Percentiles rank a stretch among this genome's conserved stretches.
phyloP scores from a whole-genome alignment of 495 filamentous ascomycete species.

The Talaromyces ruber region DNA sequence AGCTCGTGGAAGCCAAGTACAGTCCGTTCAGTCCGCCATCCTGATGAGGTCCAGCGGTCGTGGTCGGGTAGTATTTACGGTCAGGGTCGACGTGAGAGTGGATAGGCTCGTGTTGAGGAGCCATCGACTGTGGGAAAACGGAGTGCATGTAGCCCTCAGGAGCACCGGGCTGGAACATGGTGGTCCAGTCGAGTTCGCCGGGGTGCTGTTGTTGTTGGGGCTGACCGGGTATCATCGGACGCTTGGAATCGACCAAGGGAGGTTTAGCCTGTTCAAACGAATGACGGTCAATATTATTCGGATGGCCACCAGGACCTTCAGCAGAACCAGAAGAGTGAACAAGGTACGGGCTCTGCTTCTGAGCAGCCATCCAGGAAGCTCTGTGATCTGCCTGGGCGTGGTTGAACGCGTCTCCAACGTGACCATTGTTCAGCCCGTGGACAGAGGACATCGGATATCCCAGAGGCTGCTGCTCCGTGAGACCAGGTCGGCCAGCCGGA shows the following conservation, averaged over 20 bases:
- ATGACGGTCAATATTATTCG: constrained; percentile 40
- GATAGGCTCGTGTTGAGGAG: constrained; percentile 34
- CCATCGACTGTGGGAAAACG: constrained; percentile 49
- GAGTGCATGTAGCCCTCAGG: constrained; percentile 52
- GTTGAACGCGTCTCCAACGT: constrained; percentile 28
- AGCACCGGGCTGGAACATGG: constrained; percentile 63
- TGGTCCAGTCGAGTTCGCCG: constrained; percentile 55
- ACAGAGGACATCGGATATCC: constrained; percentile 38
- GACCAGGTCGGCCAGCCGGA: constrained; percentile 24
- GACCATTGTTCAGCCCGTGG: constrained; percentile 39
- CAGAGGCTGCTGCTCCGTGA: constrained; percentile 36
- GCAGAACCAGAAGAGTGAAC: constrained; percentile 24
- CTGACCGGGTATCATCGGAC: constrained; percentile 35
- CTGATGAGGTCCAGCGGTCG: constrained; percentile 28
- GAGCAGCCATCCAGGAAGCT: constrained; percentile 38
- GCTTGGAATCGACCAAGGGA: constrained; percentile 33
- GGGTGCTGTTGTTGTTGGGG: constrained; percentile 24
- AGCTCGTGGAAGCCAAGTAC: constrained; percentile 38
- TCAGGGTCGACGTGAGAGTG: constrained; percentile 37
- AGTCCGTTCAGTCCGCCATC: constrained; percentile 38
- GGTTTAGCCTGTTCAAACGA: constrained; percentile 42
- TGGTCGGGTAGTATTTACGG: constrained; percentile 37
- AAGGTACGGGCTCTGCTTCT: constrained; percentile 41
- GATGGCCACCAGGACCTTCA: constrained; percentile 31
- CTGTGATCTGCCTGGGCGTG: constrained; percentile 29